Evolutionary conservation across 2,329 filamentous ascomycete species (phyloP).

Genomic region (Gaeumannomyces sp.): DNA sequence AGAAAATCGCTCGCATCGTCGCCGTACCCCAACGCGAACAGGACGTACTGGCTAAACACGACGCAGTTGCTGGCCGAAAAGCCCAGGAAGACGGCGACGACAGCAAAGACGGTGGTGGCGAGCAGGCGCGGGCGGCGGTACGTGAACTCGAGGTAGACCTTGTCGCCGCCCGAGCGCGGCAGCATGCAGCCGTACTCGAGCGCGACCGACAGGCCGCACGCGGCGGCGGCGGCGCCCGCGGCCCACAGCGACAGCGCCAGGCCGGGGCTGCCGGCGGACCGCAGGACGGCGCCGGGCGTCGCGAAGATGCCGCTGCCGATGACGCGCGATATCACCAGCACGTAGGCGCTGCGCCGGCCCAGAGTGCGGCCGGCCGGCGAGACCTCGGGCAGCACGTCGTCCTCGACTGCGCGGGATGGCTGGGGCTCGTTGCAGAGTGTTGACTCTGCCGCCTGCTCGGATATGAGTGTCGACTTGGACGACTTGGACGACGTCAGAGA

Average conservation of each 20-base stretch:
- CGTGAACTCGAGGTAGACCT: slow-evolving; percentile 66
- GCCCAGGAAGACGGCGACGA: slow-evolving; percentile 57
- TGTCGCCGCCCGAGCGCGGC: slow-evolving; percentile 60
- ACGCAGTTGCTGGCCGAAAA: slow-evolving; percentile 67
- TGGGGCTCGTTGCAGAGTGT: neutral
- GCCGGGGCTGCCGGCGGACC: slow-evolving; percentile 60
- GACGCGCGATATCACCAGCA: slow-evolving; percentile 61
- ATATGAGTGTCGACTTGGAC: neutral
- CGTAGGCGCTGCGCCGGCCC: slow-evolving; percentile 57
- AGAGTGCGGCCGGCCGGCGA: slow-evolving; percentile 52
- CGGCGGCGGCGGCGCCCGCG: slow-evolving; percentile 53
- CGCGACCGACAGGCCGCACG: slow-evolving; percentile 53
- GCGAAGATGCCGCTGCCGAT: slow-evolving; percentile 69
- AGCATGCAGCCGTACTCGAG: slow-evolving; percentile 68
- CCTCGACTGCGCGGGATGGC: slow-evolving; percentile 36
- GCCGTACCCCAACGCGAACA: slow-evolving; percentile 50
- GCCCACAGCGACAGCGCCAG: slow-evolving; percentile 58
- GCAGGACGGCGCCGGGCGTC: slow-evolving; percentile 61
- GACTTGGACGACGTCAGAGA: neutral
- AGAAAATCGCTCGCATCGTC: slow-evolving; percentile 38
- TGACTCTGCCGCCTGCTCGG: neutral
- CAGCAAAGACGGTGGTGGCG: slow-evolving; percentile 56
- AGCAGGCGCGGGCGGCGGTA: slow-evolving; percentile 58
- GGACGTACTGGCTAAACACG: slow-evolving; percentile 59
- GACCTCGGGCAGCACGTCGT: slow-evolving; percentile 54